phyloP scores from a whole-genome alignment of 2,329 filamentous ascomycete species.

The Aspergillus quadrilineatus region DNA sequence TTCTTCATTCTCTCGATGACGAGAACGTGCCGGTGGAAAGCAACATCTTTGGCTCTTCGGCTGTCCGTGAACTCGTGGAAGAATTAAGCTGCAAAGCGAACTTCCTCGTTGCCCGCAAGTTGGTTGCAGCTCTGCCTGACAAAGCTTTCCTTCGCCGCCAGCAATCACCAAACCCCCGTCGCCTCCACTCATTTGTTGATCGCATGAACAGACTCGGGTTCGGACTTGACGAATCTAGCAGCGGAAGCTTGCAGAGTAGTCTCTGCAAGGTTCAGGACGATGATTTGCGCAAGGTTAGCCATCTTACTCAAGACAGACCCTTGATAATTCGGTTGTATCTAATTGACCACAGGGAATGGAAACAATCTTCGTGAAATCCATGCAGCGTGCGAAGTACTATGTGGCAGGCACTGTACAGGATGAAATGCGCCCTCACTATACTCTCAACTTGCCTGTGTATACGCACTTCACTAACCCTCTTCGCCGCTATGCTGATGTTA shows the following conservation, averaged over 20 bases:
- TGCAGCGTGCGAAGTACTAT: constrained; percentile 95
- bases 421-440: constrained; percentile 82
- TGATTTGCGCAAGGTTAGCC: constrained; percentile 72
- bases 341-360: constrained; percentile 68
- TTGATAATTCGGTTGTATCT: not conserved
- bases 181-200: constrained; percentile 85
- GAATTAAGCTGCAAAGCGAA: constrained; percentile 95
- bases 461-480: constrained; percentile 97
- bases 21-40: constrained; percentile 96
- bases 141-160: constrained; percentile 92
- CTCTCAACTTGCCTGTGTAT: constrained; percentile 88
- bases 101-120: constrained; percentile 79
- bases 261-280: constrained; percentile 88
- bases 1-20: constrained; percentile 92
- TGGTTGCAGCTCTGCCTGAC: constrained; percentile 76
- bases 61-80: constrained; percentile 89
- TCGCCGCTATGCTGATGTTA: constrained; percentile 88
- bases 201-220: constrained; percentile 90
- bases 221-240: constrained; percentile 84
- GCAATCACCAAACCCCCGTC: constrained; percentile 77
- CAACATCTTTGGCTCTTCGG: constrained; percentile 90
- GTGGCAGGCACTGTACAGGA: constrained; percentile 75
- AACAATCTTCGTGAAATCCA: constrained; percentile 88
- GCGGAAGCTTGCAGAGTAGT: constrained; percentile 88
- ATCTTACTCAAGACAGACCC: not conserved